A percentile compares a stretch with the other conserved stretches of the same genome.
Evolutionary conservation across 192 early-diverging fungal genomes (phyloP).

Genomic region (Mortierella alpina): DNA sequence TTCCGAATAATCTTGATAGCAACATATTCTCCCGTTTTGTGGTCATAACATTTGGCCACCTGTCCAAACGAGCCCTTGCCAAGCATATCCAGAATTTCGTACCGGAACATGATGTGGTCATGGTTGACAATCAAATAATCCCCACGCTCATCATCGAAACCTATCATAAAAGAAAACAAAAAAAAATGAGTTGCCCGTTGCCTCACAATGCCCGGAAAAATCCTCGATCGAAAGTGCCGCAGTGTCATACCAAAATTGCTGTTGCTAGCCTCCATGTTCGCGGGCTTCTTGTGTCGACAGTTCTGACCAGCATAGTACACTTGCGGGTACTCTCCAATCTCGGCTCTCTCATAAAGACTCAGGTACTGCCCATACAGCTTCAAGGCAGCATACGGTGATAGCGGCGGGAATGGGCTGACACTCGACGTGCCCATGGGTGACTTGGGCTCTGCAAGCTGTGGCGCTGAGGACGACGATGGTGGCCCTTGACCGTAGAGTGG

Average conservation of each 20-base stretch:
- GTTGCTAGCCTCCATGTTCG: slow-evolving; percentile 68
- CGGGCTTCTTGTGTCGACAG: slow-evolving; percentile 59
- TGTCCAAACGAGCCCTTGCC: slow-evolving; percentile 95
- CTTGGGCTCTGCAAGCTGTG: slow-evolving; percentile 9
- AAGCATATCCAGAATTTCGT: slow-evolving; percentile 90
- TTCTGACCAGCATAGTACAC: slow-evolving; percentile 94
- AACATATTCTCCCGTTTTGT: slow-evolving; percentile 86
- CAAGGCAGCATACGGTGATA: slow-evolving; percentile 71
- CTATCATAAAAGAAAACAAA: neutral
- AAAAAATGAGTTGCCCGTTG: neutral
- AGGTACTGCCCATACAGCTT: slow-evolving; percentile 75
- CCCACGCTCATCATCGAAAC: slow-evolving; percentile 92
- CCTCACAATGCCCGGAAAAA: neutral
- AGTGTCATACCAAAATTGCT: slow-evolving; percentile 63
- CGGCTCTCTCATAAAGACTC: slow-evolving; percentile 86
- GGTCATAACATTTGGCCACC: slow-evolving; percentile 93
- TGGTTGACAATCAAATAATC: slow-evolving; percentile 89
- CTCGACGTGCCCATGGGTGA: neutral
- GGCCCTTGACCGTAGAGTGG: slow-evolving; percentile 48
- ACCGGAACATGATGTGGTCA: slow-evolving; percentile 94
- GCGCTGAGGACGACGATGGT: neutral
- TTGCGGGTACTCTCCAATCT: slow-evolving; percentile 85
- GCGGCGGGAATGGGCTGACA: slow-evolving; percentile 38
- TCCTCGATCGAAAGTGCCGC: neutral
- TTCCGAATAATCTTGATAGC: slow-evolving; percentile 97